These are phyloP conservation scores for Neobulgaria alba DNA, from an alignment of 2,329 filamentous ascomycete genomes.

Conservation along the genomic window DNA sequence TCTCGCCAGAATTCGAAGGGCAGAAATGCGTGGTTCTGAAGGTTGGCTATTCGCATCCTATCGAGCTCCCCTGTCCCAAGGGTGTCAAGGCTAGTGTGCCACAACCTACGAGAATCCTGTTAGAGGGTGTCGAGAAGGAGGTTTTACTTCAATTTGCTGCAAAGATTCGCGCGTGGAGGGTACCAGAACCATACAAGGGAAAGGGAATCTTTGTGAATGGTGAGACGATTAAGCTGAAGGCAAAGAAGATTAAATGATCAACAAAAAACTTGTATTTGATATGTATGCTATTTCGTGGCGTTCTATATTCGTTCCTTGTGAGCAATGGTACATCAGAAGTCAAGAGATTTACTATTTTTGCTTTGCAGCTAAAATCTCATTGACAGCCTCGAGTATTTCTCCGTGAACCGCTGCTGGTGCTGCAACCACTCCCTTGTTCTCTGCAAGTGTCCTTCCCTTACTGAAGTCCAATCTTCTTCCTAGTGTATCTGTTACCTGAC, in stretches of 20 bases:
- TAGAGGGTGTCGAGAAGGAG: slow-evolving; percentile 83
- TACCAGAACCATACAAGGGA: slow-evolving; percentile 96
- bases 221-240: slow-evolving; percentile 96
- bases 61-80: slow-evolving; percentile 76
- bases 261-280: slow-evolving; percentile 17
- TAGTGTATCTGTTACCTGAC: slow-evolving; percentile 79
- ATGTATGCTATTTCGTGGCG: slow-evolving; percentile 16
- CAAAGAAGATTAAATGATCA: slow-evolving; percentile 85
- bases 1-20: slow-evolving; percentile 58
- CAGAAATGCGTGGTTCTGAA: slow-evolving; percentile 90
- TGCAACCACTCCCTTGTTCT: slow-evolving; percentile 91
- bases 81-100: slow-evolving; percentile 83
- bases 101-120: slow-evolving; percentile 80
- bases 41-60: slow-evolving; percentile 92
- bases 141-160: slow-evolving; percentile 87
- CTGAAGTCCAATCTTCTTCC: slow-evolving; percentile 83
- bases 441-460: slow-evolving; percentile 72
- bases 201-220: slow-evolving; percentile 98
- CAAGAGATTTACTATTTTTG: too few relatives aligned
- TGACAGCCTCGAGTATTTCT: slow-evolving; percentile 72
- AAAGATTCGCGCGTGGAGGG: slow-evolving; percentile 77
- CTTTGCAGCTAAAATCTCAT: slow-evolving; percentile 58
- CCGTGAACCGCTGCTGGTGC: slow-evolving; percentile 69
- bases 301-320: too few relatives aligned
- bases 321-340: too few relatives aligned